These are phyloP conservation scores for Candida orba DNA, from an alignment of 805 yeast species.

Conservation along the genomic window DNA sequence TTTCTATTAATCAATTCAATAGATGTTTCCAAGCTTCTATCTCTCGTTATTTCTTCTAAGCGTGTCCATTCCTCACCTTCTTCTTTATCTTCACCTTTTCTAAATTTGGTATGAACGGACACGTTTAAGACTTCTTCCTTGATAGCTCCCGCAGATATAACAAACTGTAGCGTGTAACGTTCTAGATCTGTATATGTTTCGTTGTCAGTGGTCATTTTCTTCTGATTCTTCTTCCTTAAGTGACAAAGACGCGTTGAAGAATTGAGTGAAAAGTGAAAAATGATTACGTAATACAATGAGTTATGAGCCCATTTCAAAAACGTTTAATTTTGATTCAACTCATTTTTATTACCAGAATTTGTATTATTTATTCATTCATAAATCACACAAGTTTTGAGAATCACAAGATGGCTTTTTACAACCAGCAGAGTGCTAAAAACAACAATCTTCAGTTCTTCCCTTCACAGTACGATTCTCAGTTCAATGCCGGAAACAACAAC, in stretches of 20 bases:
- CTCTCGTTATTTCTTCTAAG: not conserved
- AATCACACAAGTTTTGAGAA: too few relatives aligned
- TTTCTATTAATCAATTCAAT: slow-evolving; percentile 21
- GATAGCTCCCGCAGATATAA: slow-evolving; percentile 24
- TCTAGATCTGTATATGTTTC: slow-evolving; percentile 10
- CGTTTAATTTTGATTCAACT: too few relatives aligned
- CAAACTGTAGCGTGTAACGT: slow-evolving; percentile 26
- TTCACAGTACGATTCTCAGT: slow-evolving; percentile 18
- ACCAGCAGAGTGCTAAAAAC: slow-evolving; percentile 1
- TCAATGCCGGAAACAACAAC: not conserved
- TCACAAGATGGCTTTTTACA: slow-evolving; percentile 8
- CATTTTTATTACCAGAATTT: too few relatives aligned
- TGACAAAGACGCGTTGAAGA: too few relatives aligned
- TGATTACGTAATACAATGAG: too few relatives aligned
- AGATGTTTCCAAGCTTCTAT: slow-evolving; percentile 16
- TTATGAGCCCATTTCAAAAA: too few relatives aligned
- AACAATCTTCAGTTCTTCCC: slow-evolving; percentile 25
- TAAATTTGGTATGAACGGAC: slow-evolving; percentile 4
- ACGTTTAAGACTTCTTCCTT: slow-evolving; percentile 1
- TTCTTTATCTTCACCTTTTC: not conserved
- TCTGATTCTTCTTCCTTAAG: too few relatives aligned
- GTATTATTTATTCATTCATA: too few relatives aligned
- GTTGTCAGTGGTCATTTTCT: not conserved
- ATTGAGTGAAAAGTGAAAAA: too few relatives aligned
- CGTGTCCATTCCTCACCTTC: slow-evolving; percentile 1